Evolutionary conservation across 495 filamentous ascomycete species (phyloP).

Genomic region (Penicillium ochrochloron): DNA sequence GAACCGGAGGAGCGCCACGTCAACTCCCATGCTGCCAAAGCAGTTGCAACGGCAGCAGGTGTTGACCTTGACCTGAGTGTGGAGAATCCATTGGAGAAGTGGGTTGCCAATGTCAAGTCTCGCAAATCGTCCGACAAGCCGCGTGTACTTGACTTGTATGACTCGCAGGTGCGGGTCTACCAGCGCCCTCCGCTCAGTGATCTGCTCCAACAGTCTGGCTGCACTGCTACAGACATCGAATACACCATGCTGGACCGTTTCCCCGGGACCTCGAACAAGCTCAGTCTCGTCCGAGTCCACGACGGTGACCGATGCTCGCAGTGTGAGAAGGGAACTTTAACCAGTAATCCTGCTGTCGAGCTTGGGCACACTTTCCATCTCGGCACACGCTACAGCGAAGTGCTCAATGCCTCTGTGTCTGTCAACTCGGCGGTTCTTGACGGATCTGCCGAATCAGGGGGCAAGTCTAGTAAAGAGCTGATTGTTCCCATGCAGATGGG

Average conservation of each 20-base stretch:
- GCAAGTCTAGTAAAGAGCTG: conserved; percentile 29
- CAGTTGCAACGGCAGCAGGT: conserved; percentile 55
- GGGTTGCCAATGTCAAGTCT: conserved; percentile 52
- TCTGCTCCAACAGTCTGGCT: conserved; percentile 37
- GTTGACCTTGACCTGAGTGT: conserved; percentile 74
- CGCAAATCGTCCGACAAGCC: conserved; percentile 28
- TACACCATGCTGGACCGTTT: conserved; percentile 49
- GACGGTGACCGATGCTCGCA: conserved; percentile 73
- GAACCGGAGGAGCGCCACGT: conserved; percentile 56
- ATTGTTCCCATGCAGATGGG: conserved; percentile 81
- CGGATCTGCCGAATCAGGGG: conserved; percentile 17
- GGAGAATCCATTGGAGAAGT: conserved; percentile 62
- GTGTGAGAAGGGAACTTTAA: conserved; percentile 67
- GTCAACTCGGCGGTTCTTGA: conserved; percentile 37
- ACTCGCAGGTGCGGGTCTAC: conserved; percentile 50
- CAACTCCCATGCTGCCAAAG: conserved; percentile 73
- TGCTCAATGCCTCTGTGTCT: conserved; percentile 66
- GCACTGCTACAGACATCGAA: conserved; percentile 39
- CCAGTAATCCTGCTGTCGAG: conserved; percentile 75
- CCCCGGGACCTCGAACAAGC: conserved; percentile 41
- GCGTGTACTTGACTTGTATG: conserved; percentile 48
- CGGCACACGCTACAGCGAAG: conserved; percentile 82
- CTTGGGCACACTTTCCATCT: conserved; percentile 95
- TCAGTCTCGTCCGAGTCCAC: conserved; percentile 65
- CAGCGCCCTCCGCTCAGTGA: conserved; percentile 50